phyloP scores from a whole-genome alignment of 352 stramenopile species.

The Peronospora belbahrii region DNA sequence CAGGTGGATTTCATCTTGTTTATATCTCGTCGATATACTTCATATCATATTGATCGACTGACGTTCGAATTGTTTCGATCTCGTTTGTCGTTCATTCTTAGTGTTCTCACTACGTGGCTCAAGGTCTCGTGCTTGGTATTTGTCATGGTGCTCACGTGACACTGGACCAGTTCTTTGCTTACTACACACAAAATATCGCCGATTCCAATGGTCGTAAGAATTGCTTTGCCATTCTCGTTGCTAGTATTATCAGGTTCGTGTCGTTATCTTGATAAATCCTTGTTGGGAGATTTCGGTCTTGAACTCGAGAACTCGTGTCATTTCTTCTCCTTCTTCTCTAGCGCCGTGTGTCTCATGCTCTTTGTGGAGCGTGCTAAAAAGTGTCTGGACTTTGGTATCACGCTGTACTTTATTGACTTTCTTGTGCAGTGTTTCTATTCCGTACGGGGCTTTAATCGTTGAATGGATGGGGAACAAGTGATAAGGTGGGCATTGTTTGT shows the following conservation, averaged over 20 bases:
- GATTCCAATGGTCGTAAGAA: slow-evolving; percentile 78
- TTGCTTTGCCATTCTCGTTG: slow-evolving; percentile 57
- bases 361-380: slow-evolving; percentile 88
- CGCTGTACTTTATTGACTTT: slow-evolving; percentile 84
- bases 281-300: too few relatives aligned
- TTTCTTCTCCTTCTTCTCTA: slow-evolving; percentile 10
- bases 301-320: too few relatives aligned
- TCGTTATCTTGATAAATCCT: not conserved
- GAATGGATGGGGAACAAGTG: too few relatives aligned
- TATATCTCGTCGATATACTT: too few relatives aligned
- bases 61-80: too few relatives aligned
- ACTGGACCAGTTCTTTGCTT: slow-evolving; percentile 83
- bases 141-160: slow-evolving; percentile 64
- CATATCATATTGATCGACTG: too few relatives aligned
- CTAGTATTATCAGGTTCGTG: slow-evolving; percentile 41
- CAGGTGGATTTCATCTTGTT: slow-evolving; percentile 54
- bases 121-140: slow-evolving; percentile 62
- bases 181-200: slow-evolving; percentile 68
- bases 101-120: slow-evolving; percentile 76
- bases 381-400: slow-evolving; percentile 87
- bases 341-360: slow-evolving; percentile 61
- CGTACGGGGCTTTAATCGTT: too few relatives aligned
- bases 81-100: slow-evolving; percentile 11
- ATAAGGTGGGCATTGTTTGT: too few relatives aligned
- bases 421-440: slow-evolving; percentile 78